These are phyloP conservation scores for Pulveroboletus sp. DNA, from an alignment of 768 basidiomycete genomes.

Conservation along the genomic window DNA sequence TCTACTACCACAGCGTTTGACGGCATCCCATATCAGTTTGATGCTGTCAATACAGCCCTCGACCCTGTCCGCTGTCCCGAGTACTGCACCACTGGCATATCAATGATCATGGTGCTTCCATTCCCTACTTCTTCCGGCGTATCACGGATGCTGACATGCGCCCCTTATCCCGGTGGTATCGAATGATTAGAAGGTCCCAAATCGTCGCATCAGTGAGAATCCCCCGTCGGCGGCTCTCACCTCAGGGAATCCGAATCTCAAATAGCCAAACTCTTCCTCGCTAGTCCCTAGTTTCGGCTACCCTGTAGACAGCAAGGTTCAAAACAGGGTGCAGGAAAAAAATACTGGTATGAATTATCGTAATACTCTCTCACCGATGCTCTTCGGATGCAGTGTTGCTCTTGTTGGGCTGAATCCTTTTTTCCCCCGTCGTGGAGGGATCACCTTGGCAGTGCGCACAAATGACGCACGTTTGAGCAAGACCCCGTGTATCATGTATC, in stretches of 20 bases:
- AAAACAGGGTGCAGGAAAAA: neutral
- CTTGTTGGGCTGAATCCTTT: neutral
- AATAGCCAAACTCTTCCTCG: neutral
- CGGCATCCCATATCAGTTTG: neutral
- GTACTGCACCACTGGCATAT: neutral
- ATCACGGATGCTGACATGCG: neutral
- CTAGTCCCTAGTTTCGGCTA: slow-evolving; percentile 9
- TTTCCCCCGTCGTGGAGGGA: too few relatives aligned
- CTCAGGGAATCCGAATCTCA: neutral
- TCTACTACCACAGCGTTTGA: neutral
- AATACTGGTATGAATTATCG: neutral
- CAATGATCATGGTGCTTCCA: slow-evolving; percentile 4
- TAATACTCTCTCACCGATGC: neutral
- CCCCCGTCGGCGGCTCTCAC: neutral
- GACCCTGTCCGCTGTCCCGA: slow-evolving; percentile 6
- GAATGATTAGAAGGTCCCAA: neutral
- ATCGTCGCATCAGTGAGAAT: neutral
- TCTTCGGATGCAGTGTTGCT: neutral
- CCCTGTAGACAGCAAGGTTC: slow-evolving; percentile 7
- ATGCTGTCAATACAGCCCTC: slow-evolving; percentile 1
- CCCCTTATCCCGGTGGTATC: neutral
- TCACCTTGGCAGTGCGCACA: too few relatives aligned
- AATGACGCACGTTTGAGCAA: too few relatives aligned
- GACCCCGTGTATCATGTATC: too few relatives aligned
- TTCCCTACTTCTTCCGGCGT: neutral